Conservation (phyloP, 2,329 filamentous ascomycete species). For the Seiridium cupressi region DNA sequence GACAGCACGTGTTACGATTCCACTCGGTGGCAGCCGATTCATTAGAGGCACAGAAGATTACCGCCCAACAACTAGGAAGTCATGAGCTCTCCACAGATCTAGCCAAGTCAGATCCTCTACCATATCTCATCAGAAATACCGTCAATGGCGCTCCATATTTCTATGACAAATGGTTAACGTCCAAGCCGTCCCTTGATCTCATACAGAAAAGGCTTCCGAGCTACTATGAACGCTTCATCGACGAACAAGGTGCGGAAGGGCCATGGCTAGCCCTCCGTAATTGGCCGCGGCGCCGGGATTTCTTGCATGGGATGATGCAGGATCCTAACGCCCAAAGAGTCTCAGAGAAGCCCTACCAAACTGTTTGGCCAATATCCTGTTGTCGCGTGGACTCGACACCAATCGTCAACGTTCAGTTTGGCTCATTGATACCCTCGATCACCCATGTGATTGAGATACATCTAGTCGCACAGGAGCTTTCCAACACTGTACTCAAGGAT, state of each 20-base stretch:
- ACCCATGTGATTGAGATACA: conserved; percentile 66
- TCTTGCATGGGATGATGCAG: conserved; percentile 44
- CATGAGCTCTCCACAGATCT: conserved; percentile 11
- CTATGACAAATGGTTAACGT: conserved; percentile 37
- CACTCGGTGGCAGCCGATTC: conserved; percentile 18
- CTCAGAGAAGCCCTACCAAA: conserved; percentile 38
- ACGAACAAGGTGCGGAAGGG: conserved; percentile 35
- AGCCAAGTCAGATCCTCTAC: conserved; percentile 19
- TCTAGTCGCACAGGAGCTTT: conserved; percentile 62
- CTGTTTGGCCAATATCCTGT: conserved; percentile 43
- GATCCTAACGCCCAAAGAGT: conserved; percentile 5
- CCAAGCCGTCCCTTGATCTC: conserved; percentile 40
- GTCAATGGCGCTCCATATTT: conserved; percentile 33
- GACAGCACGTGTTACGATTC: conserved; percentile 43
- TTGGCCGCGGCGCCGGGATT: conserved; percentile 57
- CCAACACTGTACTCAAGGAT: conserved; percentile 48
- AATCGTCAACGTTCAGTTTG: conserved; percentile 44
- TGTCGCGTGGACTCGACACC: conserved; percentile 50
- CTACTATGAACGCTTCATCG: conserved; percentile 21
- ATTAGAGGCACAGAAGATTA: conserved; percentile 9
- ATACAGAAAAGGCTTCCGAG: conserved; percentile 35
- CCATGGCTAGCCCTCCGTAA: conserved; percentile 47
- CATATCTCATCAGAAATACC: conserved; percentile 39
- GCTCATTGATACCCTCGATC: conserved; percentile 70
- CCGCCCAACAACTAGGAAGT: conserved; percentile 12